Evolutionary conservation across 1,284 basidiomycete genomes (phyloP).

Genomic region (Cutaneotrichosporon cutaneum): DNA sequence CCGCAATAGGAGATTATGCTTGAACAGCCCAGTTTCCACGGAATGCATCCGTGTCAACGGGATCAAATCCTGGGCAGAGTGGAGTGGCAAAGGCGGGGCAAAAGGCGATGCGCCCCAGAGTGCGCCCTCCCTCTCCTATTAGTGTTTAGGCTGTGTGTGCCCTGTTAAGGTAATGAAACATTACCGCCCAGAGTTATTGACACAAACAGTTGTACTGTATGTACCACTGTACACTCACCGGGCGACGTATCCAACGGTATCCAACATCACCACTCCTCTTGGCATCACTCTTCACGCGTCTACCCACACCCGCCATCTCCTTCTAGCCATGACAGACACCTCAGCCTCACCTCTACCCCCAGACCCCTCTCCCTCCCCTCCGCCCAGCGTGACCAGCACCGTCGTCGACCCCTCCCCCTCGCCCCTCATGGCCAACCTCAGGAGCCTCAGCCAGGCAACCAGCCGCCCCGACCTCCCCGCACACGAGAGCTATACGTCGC

Average conservation of each 20-base stretch:
- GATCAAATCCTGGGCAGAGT: no score
- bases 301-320: no score
- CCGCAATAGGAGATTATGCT: not conserved
- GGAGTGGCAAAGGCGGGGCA: not conserved
- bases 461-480: constrained; percentile 24
- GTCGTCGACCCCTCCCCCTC: not conserved
- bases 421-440: constrained; percentile 25
- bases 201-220: no score
- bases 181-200: no score
- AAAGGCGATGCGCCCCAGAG: not conserved
- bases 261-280: no score
- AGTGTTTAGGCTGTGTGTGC: no score
- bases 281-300: no score
- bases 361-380: not conserved
- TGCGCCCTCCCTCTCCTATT: no score
- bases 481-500: constrained; percentile 13
- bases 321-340: no score
- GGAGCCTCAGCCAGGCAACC: constrained; percentile 26
- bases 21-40: not conserved
- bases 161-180: not conserved
- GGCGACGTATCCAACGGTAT: no score
- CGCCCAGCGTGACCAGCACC: no score
- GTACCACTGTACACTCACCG: no score
- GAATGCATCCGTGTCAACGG: not conserved
- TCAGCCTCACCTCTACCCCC: not conserved